phyloP scores from a whole-genome alignment of 768 basidiomycete species.

The Amanita rubescens region DNA sequence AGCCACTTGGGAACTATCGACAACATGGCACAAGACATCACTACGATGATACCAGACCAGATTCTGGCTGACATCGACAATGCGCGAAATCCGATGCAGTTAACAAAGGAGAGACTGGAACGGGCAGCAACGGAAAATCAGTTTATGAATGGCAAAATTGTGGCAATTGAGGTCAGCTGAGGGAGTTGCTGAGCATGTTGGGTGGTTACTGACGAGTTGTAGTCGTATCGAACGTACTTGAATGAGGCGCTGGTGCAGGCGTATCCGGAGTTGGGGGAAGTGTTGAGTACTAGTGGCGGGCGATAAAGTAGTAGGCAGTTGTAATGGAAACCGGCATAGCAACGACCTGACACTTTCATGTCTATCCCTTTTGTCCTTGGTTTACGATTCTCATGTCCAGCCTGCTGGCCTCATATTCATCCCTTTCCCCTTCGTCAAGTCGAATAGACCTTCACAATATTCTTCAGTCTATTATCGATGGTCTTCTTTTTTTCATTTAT shows the following conservation, averaged over 20 bases:
- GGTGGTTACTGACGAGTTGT: slow-evolving; percentile 5
- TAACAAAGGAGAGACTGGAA: slow-evolving; percentile 75
- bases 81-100: slow-evolving; percentile 71
- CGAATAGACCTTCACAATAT: slow-evolving; percentile 34
- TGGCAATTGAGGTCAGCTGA: slow-evolving; percentile 57
- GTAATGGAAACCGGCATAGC: neutral
- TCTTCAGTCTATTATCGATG: slow-evolving; percentile 43
- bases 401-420: slow-evolving; percentile 37
- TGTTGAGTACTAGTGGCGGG: no score
- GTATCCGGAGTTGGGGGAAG: slow-evolving; percentile 55
- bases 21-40: slow-evolving; percentile 53
- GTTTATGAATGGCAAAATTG: slow-evolving; percentile 86
- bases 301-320: no score
- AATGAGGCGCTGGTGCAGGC: slow-evolving; percentile 64
- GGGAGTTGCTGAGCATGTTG: neutral
- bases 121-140: slow-evolving; percentile 85
- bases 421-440: slow-evolving; percentile 39
- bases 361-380: neutral
- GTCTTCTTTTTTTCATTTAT: slow-evolving; percentile 24
- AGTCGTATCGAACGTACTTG: slow-evolving; percentile 66
- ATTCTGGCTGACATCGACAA: slow-evolving; percentile 75
- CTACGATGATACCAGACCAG: slow-evolving; percentile 67
- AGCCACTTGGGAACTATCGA: slow-evolving; percentile 60
- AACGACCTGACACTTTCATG: no score
- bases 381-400: slow-evolving; percentile 33